phyloP scores from a whole-genome alignment of 495 filamentous ascomycete genomes.

The Aspergillus bertholletiae region DNA sequence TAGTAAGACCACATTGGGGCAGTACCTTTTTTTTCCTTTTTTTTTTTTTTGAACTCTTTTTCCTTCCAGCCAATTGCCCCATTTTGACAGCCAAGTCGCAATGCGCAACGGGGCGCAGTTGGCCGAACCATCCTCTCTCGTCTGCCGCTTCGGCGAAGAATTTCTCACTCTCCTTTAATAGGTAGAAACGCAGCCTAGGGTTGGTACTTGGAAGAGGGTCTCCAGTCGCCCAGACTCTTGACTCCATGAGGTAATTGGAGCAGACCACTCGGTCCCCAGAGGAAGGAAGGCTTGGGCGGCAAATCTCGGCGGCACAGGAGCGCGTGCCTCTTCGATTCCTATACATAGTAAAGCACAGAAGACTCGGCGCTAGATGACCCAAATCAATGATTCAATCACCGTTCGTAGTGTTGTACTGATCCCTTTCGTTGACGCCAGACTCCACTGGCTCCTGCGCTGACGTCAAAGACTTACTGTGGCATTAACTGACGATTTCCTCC shows the following conservation, averaged over 20 bases:
- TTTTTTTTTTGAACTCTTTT: not conserved
- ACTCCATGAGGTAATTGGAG: not conserved
- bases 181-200: no score
- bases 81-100: not conserved
- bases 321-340: not conserved
- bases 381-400: not conserved
- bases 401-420: not conserved
- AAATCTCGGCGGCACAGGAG: not conserved
- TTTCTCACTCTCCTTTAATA: not conserved
- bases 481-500: not conserved
- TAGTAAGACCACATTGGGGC: not conserved
- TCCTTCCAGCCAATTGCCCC: not conserved
- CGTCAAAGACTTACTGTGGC: constrained; percentile 15
- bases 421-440: constrained; percentile 12
- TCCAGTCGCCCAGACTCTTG: not conserved
- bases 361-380: not conserved
- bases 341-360: not conserved
- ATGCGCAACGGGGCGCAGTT: not conserved
- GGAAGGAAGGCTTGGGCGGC: not conserved
- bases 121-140: not conserved
- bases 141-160: not conserved
- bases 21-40: not conserved
- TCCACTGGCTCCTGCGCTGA: constrained; percentile 16
- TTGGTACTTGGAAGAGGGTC: no score
- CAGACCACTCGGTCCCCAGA: not conserved